Evolutionary conservation across 768 basidiomycete species (phyloP), one percentile per base, ranked within the genome.

Genomic region (Pilatotrama ljubarskyi): DNA sequence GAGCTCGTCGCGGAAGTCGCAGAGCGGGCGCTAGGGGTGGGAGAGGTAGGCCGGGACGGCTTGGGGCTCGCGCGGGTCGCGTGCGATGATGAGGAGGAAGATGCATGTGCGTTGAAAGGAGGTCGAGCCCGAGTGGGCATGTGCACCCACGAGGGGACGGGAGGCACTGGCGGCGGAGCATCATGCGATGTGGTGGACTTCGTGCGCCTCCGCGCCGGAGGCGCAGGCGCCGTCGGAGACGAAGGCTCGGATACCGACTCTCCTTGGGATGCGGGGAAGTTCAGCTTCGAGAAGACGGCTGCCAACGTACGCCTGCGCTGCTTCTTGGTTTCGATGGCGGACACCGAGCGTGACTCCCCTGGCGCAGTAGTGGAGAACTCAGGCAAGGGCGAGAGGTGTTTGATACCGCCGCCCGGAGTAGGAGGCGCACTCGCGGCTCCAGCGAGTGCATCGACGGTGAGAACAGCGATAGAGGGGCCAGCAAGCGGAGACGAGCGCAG

Each of bases 401-500:
- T 44, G 14, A 5, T 11, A 10, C 61, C 56, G 0, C 61, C 51
- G 8, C 56, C 51, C 1, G 58, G 53, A 7, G 58, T 55, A 9
- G 51, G 55, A 5, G 47, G 55, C 20, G 63, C 54, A 43, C 59
- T 64, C 48, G 47, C 59, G 18, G 51, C 59, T n/a, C 14, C 48
- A 25, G 29, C 46, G 46, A 60, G 52, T 15, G 48, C 46, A 15
- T 58, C 64, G 24, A 66, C 64, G 22, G 36, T 44, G 41, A 60
- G 41, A 44, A 59, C 51, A 4, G 67, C 65, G 25, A 69, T 63
- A 14, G 66, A 66, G 13, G 70, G 69, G 0, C 70, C 70, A 5
- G 70, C 70, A 41, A 71, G 69, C 0, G 70, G 70, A 10, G 69
- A 70, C 13, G 70, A 70, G 38, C 70, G 69, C 15, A 67, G 63